phyloP scores from a whole-genome alignment of 306 rosid genomes.

The Glycine soja region DNA sequence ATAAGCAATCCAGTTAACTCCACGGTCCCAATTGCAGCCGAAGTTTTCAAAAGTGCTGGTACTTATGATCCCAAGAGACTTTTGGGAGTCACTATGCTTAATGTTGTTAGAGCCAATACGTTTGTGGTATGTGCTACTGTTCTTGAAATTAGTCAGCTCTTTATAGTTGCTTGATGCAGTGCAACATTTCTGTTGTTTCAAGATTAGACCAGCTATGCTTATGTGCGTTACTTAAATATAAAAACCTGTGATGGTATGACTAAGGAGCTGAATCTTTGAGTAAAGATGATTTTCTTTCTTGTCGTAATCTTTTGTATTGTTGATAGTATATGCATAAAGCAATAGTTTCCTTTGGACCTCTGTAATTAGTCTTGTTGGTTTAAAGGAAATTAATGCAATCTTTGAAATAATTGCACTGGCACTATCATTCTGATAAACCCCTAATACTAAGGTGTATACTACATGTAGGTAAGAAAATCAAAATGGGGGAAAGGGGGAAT shows the following conservation, averaged over 20 bases:
- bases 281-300: background rate
- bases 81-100: conserved; percentile 91
- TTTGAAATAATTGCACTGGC: conserved; percentile 12
- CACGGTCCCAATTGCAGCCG: conserved; percentile 95
- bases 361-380: background rate
- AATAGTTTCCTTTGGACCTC: conserved; percentile 10
- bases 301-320: conserved; percentile 1
- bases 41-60: conserved; percentile 88
- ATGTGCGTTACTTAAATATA: background rate
- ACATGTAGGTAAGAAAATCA: background rate
- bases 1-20: conserved; percentile 98
- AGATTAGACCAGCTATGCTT: background rate
- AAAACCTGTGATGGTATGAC: background rate
- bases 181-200: conserved; percentile 22
- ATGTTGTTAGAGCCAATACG: conserved; percentile 94
- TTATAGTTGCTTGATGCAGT: background rate
- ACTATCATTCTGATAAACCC: background rate
- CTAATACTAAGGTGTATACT: background rate
- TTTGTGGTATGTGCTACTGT: conserved; percentile 70
- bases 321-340: conserved; percentile 3
- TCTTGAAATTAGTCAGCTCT: conserved; percentile 23
- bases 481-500: background rate
- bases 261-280: conserved; percentile 16
- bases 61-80: conserved; percentile 88
- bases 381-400: conserved; percentile 11